These are phyloP conservation scores for Boletus speciosus DNA, from an alignment of 768 basidiomycete species.

Conservation along the genomic window DNA sequence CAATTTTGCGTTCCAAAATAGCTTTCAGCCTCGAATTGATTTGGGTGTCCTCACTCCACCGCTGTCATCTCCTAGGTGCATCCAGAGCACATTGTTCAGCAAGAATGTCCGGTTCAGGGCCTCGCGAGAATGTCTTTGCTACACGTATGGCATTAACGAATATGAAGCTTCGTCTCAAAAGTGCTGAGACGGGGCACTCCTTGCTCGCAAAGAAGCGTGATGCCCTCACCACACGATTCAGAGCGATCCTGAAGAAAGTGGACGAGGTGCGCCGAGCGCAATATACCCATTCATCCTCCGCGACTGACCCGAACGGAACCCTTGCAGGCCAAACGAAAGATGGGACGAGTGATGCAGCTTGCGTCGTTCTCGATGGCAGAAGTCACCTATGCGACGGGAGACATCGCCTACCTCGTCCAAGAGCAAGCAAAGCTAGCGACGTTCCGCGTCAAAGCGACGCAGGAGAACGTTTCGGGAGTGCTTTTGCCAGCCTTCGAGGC, in stretches of 20 bases:
- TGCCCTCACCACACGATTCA: slow-evolving; percentile 91
- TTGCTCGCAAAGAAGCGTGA: slow-evolving; percentile 97
- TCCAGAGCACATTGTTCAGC: slow-evolving; percentile 2
- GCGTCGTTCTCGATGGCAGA: slow-evolving; percentile 99
- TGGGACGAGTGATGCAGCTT: slow-evolving; percentile 98
- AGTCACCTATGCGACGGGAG: slow-evolving; percentile 96
- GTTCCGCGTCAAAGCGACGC: slow-evolving; percentile 90
- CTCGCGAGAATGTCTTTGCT: slow-evolving; percentile 92
- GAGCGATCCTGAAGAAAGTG: slow-evolving; percentile 93
- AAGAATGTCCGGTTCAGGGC: slow-evolving; percentile 83
- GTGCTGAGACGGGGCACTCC: slow-evolving; percentile 93
- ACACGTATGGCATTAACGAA: slow-evolving; percentile 97
- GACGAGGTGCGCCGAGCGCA: slow-evolving; percentile 71
- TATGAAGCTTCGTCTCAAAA: slow-evolving; percentile 84
- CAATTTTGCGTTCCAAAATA: fast-evolving
- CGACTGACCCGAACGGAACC: slow-evolving; percentile 18
- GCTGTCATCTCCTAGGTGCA: background rate
- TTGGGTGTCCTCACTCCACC: background rate
- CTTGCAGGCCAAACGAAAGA: slow-evolving; percentile 91
- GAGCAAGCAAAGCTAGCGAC: slow-evolving; percentile 90
- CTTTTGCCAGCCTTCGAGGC: slow-evolving; percentile 94
- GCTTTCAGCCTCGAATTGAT: background rate
- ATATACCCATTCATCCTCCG: background rate
- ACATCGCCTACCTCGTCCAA: slow-evolving; percentile 97
- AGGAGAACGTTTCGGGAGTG: slow-evolving; percentile 98